Evolutionary conservation across 73 alveolate genomes (phyloP).

Genomic region (Effrenium voratum): DNA sequence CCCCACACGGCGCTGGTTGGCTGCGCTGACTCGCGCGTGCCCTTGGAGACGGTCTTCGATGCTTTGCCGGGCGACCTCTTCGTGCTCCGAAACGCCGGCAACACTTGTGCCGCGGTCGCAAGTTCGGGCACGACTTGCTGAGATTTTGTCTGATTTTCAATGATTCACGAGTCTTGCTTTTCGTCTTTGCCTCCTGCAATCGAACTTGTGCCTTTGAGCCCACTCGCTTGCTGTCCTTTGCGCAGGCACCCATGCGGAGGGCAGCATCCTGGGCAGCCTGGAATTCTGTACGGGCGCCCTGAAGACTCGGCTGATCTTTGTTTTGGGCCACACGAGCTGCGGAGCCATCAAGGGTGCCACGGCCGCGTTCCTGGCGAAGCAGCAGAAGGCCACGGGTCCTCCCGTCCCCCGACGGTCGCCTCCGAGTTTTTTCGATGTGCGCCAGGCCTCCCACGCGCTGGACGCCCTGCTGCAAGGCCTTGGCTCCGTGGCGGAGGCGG

Average conservation of each 20-base stretch:
- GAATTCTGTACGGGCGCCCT: constrained; percentile 77
- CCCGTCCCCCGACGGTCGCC: too few species aligned
- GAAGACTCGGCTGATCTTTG: constrained; percentile 58
- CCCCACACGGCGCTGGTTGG: constrained; percentile 69
- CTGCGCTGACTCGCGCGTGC: constrained; percentile 82
- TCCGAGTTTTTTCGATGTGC: too few species aligned
- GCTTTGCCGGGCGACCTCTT: constrained; percentile 81
- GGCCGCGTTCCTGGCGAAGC: constrained; percentile 27
- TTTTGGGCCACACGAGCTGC: constrained; percentile 74
- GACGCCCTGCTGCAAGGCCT: not conserved
- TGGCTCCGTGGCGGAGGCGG: not conserved
- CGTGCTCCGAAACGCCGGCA: constrained; percentile 80
- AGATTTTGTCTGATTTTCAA: too few species aligned
- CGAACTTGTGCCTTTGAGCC: too few species aligned
- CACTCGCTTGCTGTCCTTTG: too few species aligned
- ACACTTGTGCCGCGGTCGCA: too few species aligned
- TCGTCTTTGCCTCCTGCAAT: too few species aligned
- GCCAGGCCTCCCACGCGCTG: too few species aligned
- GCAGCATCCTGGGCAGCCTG: constrained; percentile 74
- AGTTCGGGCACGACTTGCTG: too few species aligned
- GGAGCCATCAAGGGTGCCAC: constrained; percentile 89
- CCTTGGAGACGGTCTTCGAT: constrained; percentile 78
- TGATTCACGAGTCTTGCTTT: too few species aligned
- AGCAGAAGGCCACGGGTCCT: too few species aligned
- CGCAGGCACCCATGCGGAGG: too few species aligned